Base-by-base conservation (phyloP, 2,329 filamentous ascomycete genomes). In the Apiospora hydei region DNA sequence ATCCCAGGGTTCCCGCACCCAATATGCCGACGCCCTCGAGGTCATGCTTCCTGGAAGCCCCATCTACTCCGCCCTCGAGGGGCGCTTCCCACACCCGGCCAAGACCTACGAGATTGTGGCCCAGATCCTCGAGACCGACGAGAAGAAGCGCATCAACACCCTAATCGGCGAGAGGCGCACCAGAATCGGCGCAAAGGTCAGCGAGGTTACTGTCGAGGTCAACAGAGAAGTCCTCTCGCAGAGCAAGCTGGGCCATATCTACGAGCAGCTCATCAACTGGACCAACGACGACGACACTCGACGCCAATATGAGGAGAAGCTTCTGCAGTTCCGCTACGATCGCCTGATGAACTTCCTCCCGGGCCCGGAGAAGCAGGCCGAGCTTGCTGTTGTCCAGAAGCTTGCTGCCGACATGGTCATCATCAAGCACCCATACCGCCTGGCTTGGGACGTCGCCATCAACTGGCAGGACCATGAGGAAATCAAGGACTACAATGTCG, bases 401-500 rank as follows among this genome's bases (percentile, higher is more conserved):
- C 85, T 96, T 70, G 95, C 96, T 0, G 90, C 92, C 74, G 96
- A 96, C 73, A 98, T 99, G 93, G 96, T 99, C 73, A 93, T 98
- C 73, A 96, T 99, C 80, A 95, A 96, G 77, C 95, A 98, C 77
- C 94, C 94, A 0, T 98, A 92, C 82, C 90, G 92, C 74, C 87
- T 97, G 21, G 96, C 96, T 0, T 99, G 97, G 97, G 92, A 94
- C 77, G 92, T 98, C 73, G 89, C 93, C 43, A 86, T 99, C 72
- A 94, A 98, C 79, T 98, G 96, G 93, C 89, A 93, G 76, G 95
- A 98, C 81, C 85, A 90, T 57, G 91, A 93, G 76, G 89, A 89
- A 67, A 88, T 96, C 67, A 85, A 88, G n/a, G 89, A 94, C 38
- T 93, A 94, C 85, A 95, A 98, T 78, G 88, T 90, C 61, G 90